Evolutionary conservation across 140 eudicot genomes (phyloP), one percentile per base, ranked within the genome.

Genomic region (Oenanthe javanica): DNA sequence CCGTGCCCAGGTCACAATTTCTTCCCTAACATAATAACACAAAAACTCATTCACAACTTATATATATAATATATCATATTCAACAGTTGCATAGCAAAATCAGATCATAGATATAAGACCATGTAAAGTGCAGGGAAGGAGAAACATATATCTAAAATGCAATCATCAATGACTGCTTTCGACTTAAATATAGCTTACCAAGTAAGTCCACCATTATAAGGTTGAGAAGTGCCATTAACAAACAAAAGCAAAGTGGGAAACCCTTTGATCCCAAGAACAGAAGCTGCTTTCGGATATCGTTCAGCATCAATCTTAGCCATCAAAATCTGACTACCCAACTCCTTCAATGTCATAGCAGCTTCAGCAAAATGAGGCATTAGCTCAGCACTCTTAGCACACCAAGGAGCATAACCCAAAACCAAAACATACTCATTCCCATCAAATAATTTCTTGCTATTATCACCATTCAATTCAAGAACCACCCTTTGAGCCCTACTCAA

Each of bases 301-400:
- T 94, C 98, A 10, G 94, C 92, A 63, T 94, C 98, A 84, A 94
- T 46, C 82, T 94, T 94, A 3, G 90, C 89, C 91, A 94, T 82
- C 80, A 86, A 72, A 85, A 91, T 15, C 9, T 75, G 23, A 78
- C 82, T 83, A 48, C 86, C 83, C 31, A 91, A 40, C 45, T 89
- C 96, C 71, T 86, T 91, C 55, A 94, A 66, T 40, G 67, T 31
- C 70, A 85, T 85, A 12, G 98, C 97, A 86, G 96, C 97, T 81
- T 94, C 93, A 36, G 98, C 97, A 87, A 94, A 94, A 75, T 90
- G 86, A 50, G 98, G 98, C 98, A 94, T 94, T 18, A 94, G 69
- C 57, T 94, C 98, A 82, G 98, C 97, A 86, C 98, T 94, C 66
- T 94, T 88, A 13, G 79, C 85, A 50, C 92, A 88, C 98, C 98